Conservation (phyloP, 768 basidiomycete genomes). For the Trametes cingulata region DNA sequence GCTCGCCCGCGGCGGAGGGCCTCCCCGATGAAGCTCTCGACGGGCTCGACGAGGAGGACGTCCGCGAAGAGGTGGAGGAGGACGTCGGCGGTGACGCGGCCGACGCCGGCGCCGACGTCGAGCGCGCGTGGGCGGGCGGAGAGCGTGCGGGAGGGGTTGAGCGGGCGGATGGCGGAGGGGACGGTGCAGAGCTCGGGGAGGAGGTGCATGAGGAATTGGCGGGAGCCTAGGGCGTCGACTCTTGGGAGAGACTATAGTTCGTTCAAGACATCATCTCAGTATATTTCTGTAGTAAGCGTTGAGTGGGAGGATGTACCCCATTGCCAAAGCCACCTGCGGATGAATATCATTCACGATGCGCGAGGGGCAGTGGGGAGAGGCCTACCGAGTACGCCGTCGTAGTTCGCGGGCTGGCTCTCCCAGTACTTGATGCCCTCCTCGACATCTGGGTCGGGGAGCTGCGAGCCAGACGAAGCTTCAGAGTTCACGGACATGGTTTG, state of each 20-base stretch:
- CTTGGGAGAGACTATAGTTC: conserved; percentile 76
- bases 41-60: conserved; percentile 90
- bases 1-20: conserved; percentile 49
- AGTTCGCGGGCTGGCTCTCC: conserved; percentile 75
- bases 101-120: conserved; percentile 94
- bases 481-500: not conserved
- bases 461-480: conserved; percentile 1
- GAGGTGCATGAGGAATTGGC: conserved; percentile 82
- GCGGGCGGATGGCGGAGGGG: conserved; percentile 66
- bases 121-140: conserved; percentile 63
- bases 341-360: conserved; percentile 12
- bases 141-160: conserved; percentile 30
- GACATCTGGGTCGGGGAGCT: conserved; percentile 55
- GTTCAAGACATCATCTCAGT: not conserved
- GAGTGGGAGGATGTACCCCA: conserved; percentile 38
- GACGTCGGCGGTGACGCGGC: conserved; percentile 86
- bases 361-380: conserved; percentile 5
- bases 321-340: conserved; percentile 55
- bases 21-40: conserved; percentile 71
- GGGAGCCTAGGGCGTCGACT: conserved; percentile 86
- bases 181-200: conserved; percentile 79
- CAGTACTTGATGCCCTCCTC: conserved; percentile 86
- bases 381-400: conserved; percentile 85
- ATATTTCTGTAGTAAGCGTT: not conserved
- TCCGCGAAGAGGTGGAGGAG: conserved; percentile 87